These are phyloP conservation scores for Cicer judaicum DNA, from an alignment of 306 rosid genomes.

Conservation along the genomic window DNA sequence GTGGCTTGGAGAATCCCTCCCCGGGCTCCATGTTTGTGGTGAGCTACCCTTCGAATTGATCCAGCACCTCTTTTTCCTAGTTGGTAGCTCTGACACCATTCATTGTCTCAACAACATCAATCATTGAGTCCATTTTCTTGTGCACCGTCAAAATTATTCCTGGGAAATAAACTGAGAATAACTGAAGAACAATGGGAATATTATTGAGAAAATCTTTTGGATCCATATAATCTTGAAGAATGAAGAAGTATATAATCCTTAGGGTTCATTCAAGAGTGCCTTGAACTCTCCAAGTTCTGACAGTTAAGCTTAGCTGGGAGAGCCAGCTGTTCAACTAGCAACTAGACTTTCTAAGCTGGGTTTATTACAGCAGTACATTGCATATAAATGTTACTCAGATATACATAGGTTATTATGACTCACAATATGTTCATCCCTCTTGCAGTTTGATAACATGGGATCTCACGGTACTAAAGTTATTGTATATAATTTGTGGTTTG, in stretches of 20 bases:
- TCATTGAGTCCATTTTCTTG: background rate
- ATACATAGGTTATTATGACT: conserved; percentile 30
- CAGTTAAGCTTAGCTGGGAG: background rate
- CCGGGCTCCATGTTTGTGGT: background rate
- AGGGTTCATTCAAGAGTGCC: no score
- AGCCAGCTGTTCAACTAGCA: background rate
- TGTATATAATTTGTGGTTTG: conserved; percentile 84
- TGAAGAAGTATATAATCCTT: no score
- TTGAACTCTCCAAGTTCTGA: no score
- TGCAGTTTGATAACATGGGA: conserved; percentile 85
- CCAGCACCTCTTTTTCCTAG: background rate
- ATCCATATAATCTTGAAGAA: no score
- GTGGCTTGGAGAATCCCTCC: background rate
- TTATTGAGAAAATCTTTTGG: no score
- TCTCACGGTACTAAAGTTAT: conserved; percentile 89
- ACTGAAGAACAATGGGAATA: no score
- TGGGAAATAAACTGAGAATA: no score
- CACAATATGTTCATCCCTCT: conserved; percentile 26
- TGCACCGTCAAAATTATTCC: no score
- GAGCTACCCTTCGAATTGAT: background rate
- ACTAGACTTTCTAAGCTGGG: conserved; percentile 17
- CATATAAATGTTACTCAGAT: background rate
- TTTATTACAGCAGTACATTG: conserved; percentile 6
- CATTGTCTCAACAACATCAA: background rate
- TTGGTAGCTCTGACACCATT: background rate